Percentiles rank a stretch among this genome's conserved stretches.
phyloP scores from a whole-genome alignment of 768 basidiomycete genomes.

The Macrolepiota fuliginosa region DNA sequence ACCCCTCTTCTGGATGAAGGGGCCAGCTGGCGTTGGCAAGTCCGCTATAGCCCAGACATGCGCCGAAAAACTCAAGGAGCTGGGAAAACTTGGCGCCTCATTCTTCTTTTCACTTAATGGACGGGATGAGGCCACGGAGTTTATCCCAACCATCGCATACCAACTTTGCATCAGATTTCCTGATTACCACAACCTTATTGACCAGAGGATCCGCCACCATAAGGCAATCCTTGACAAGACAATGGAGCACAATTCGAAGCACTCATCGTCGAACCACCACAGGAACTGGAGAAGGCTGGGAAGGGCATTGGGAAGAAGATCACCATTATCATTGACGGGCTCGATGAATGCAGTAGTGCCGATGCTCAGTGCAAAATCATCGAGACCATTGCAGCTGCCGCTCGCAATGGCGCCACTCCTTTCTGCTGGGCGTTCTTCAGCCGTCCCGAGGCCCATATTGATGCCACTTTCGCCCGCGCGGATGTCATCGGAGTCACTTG shows the following conservation, averaged over 20 bases:
- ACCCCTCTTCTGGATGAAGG: background rate
- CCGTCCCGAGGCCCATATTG: background rate
- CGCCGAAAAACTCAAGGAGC: background rate
- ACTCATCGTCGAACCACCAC: background rate
- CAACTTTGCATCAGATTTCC: background rate
- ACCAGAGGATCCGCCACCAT: background rate
- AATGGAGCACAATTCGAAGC: background rate
- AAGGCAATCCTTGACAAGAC: background rate
- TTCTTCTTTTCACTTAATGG: constrained; percentile 1
- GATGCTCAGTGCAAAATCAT: constrained; percentile 1
- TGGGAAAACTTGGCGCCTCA: background rate
- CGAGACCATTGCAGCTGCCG: background rate
- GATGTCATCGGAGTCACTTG: background rate
- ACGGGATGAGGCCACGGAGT: background rate
- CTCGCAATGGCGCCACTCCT: background rate
- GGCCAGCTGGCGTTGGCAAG: background rate
- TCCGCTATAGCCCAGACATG: background rate
- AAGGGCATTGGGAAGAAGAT: background rate
- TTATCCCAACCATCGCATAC: constrained; percentile 8
- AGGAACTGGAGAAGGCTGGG: background rate
- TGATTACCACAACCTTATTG: background rate
- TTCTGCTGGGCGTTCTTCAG: constrained; percentile 6
- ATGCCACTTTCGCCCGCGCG: background rate
- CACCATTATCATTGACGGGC: background rate
- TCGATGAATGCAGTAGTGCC: background rate